Conservation (phyloP, 352 stramenopile genomes). For the Blastocystis sp. region DNA sequence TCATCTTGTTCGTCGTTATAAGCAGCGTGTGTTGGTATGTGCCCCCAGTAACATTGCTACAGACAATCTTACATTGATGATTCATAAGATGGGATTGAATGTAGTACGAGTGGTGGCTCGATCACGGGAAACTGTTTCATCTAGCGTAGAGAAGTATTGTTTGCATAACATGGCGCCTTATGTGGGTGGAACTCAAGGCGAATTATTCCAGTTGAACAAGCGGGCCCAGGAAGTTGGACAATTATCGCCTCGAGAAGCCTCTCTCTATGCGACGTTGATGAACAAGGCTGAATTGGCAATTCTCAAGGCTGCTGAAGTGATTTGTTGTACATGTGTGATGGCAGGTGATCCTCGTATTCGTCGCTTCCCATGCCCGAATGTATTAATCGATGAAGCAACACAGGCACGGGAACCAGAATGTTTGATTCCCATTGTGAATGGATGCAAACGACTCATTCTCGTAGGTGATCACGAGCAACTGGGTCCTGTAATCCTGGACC, state of each 20-base stretch:
- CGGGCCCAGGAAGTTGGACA: conserved; percentile 44
- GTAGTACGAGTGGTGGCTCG: conserved; percentile 95
- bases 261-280: conserved; percentile 69
- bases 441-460: conserved; percentile 95
- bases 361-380: conserved; percentile 93
- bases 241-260: conserved; percentile 35
- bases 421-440: conserved; percentile 95
- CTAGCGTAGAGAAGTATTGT: conserved; percentile 88
- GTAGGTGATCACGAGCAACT: conserved; percentile 97
- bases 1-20: conserved; percentile 91
- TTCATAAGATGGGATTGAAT: conserved; percentile 89
- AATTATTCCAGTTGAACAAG: conserved; percentile 19
- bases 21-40: conserved; percentile 87
- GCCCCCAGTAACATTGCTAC: conserved; percentile 97
- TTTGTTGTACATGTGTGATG: conserved; percentile 96
- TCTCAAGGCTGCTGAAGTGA: conserved; percentile 92
- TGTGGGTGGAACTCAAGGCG: conserved; percentile 24
- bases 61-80: conserved; percentile 94
- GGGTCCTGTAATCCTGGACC: conserved; percentile 94
- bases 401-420: conserved; percentile 97
- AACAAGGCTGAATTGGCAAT: conserved; percentile 86
- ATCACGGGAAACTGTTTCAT: conserved; percentile 82
- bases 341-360: conserved; percentile 90
- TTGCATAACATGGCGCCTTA: conserved; percentile 86
- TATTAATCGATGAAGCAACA: conserved; percentile 98